A percentile compares a stretch with the other conserved stretches of the same genome.
These are phyloP conservation scores for Beauveria brongniartii DNA, from an alignment of 2,329 filamentous ascomycete species.

Conservation along the genomic window DNA sequence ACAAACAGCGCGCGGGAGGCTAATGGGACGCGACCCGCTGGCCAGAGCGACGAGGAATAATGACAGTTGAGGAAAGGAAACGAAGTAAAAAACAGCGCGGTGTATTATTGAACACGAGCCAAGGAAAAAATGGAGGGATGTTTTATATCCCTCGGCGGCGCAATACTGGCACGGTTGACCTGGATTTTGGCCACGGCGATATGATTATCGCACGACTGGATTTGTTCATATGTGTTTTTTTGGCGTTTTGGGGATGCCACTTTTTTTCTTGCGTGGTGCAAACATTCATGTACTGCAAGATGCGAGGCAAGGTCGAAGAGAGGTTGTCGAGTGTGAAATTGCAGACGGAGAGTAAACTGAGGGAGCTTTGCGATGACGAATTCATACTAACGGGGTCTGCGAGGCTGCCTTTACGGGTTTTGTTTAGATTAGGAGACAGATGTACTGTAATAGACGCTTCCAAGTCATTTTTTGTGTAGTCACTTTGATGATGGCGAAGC, in stretches of 20 bases:
- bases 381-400: neutral
- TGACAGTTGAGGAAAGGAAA: constrained; percentile 12
- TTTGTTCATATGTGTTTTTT: constrained; percentile 16
- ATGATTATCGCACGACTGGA: neutral
- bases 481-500: neutral
- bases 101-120: constrained; percentile 11
- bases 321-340: neutral
- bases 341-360: neutral
- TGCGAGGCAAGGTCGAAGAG: neutral
- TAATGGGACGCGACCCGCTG: constrained; percentile 31
- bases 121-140: constrained; percentile 8
- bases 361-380: neutral
- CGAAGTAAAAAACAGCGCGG: neutral
- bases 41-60: constrained; percentile 48
- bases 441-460: constrained; percentile 35
- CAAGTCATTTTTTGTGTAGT: neutral
- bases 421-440: constrained; percentile 26
- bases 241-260: constrained; percentile 16
- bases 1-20: constrained; percentile 30
- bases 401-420: constrained; percentile 10
- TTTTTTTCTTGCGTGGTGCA: neutral
- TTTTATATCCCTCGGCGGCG: constrained; percentile 7
- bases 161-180: constrained; percentile 11
- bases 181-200: neutral
- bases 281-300: neutral